Evolutionary conservation across 2,329 filamentous ascomycete species (phyloP).

Genomic region (Sarocladium brachiariae): DNA sequence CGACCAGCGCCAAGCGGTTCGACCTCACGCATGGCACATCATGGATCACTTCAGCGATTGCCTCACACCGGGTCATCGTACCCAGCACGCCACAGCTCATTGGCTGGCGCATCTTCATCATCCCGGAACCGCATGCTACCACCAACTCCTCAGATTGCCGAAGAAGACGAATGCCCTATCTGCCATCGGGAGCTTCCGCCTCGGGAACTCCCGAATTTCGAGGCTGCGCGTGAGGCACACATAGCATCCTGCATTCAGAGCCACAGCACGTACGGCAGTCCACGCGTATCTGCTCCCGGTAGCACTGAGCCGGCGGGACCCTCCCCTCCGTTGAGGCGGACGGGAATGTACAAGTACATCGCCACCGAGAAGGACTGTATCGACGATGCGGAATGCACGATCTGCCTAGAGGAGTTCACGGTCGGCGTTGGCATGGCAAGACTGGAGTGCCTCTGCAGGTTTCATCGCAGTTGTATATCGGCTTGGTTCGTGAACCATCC

Average conservation of each 20-base stretch:
- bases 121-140: conserved; percentile 32
- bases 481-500: conserved; percentile 58
- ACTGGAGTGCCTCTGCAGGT: conserved; percentile 59
- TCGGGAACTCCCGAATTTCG: conserved; percentile 43
- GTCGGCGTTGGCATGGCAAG: conserved; percentile 57
- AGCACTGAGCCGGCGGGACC: conserved; percentile 17
- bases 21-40: conserved; percentile 16
- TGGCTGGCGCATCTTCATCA: conserved; percentile 26
- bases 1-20: conserved; percentile 18
- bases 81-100: conserved; percentile 24
- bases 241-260: conserved; percentile 50
- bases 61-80: conserved; percentile 16
- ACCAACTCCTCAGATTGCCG: conserved; percentile 46
- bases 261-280: conserved; percentile 43
- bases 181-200: conserved; percentile 67
- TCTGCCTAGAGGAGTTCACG: conserved; percentile 60
- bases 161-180: conserved; percentile 75
- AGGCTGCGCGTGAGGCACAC: conserved; percentile 49
- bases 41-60: conserved; percentile 1
- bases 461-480: conserved; percentile 54
- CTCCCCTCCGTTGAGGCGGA: conserved; percentile 36
- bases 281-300: conserved; percentile 16
- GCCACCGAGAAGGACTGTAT: conserved; percentile 64
- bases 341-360: conserved; percentile 56
- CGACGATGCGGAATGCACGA: conserved; percentile 61